A percentile compares a stretch with the other conserved stretches of the same genome.
These are phyloP conservation scores for Geotrichum fermentans DNA, from an alignment of 1,139 yeast genomes.

Conservation along the genomic window DNA sequence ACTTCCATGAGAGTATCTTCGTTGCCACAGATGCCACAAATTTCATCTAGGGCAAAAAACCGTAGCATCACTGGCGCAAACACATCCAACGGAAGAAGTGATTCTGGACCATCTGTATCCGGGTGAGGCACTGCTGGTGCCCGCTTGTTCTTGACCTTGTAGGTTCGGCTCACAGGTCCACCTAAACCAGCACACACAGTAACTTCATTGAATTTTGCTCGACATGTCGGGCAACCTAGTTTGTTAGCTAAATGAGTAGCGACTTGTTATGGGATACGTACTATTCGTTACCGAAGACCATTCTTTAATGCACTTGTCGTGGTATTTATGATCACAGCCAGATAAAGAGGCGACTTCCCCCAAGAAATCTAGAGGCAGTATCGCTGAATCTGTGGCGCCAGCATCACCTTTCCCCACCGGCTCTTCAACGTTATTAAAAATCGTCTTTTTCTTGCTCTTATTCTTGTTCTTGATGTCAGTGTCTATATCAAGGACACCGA, in stretches of 20 bases:
- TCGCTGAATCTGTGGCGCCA: neutral
- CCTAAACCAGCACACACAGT: conserved; percentile 22
- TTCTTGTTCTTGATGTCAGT: neutral
- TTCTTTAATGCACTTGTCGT: conserved; percentile 44
- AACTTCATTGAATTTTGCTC: conserved; percentile 35
- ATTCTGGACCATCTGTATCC: conserved; percentile 14
- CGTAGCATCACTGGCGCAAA: neutral
- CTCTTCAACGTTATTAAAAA: too few relatives aligned
- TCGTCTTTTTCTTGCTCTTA: conserved; percentile 3
- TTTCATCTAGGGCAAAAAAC: neutral
- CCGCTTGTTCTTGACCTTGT: conserved; percentile 15
- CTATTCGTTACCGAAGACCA: conserved; percentile 53
- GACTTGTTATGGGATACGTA: conserved; percentile 21
- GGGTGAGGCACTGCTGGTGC: conserved; percentile 19
- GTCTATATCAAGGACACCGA: conserved; percentile 6
- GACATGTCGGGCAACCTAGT: conserved; percentile 49
- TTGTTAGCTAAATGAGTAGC: conserved; percentile 4
- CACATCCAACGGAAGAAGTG: neutral
- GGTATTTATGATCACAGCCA: conserved; percentile 45
- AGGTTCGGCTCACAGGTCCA: conserved; percentile 22
- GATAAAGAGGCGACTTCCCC: conserved; percentile 25
- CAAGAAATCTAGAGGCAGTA: conserved; percentile 18
- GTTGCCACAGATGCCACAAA: conserved; percentile 9
- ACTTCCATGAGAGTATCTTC: conserved; percentile 6
- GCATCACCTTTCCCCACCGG: too few relatives aligned